phyloP scores from a whole-genome alignment of 208 protist genomes.

The Trypanosomatidae sp. region DNA sequence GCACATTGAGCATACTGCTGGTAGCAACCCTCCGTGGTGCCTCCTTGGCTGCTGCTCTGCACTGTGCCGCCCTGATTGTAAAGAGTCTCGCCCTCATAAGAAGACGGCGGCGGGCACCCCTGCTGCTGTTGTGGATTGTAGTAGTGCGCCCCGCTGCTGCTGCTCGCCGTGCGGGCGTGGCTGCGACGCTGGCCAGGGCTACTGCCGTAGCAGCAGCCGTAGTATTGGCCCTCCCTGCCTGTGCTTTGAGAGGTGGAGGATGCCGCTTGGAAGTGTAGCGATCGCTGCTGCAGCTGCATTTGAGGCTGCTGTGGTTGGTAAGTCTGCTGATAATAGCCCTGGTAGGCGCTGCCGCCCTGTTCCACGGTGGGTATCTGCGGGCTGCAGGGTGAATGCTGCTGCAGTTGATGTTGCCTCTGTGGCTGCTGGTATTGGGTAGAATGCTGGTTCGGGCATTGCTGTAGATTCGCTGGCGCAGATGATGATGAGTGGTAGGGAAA shows the following conservation, averaged over 20 bases:
- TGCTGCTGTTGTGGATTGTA: not conserved
- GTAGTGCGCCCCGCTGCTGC: not conserved
- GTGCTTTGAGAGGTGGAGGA: not conserved
- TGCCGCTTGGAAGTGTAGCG: not conserved
- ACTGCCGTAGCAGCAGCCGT: slow-evolving; percentile 5
- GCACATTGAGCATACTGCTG: slow-evolving; percentile 5
- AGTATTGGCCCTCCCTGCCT: not conserved
- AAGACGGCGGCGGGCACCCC: slow-evolving; percentile 1
- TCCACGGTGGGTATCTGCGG: slow-evolving; percentile 3
- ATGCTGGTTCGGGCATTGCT: not conserved
- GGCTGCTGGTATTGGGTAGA: not conserved
- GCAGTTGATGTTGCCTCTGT: slow-evolving; percentile 1
- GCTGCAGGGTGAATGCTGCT: slow-evolving; percentile 1
- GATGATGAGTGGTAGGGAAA: not conserved
- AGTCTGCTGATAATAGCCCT: not conserved
- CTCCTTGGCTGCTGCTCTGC: slow-evolving; percentile 2
- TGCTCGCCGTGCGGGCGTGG: slow-evolving; percentile 2
- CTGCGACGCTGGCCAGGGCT: slow-evolving; percentile 1
- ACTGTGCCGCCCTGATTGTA: not conserved
- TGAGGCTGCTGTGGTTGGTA: slow-evolving; percentile 16
- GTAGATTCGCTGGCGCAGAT: not conserved
- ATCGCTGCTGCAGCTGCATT: slow-evolving; percentile 11
- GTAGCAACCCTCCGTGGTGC: slow-evolving; percentile 7
- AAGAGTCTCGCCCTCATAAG: slow-evolving; percentile 1
- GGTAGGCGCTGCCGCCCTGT: slow-evolving; percentile 13